A percentile compares a stretch with the other conserved stretches of the same genome.
These are phyloP conservation scores for Chrysanthemum makinoi DNA, from an alignment of 129 eudicot species.

Conservation along the genomic window DNA sequence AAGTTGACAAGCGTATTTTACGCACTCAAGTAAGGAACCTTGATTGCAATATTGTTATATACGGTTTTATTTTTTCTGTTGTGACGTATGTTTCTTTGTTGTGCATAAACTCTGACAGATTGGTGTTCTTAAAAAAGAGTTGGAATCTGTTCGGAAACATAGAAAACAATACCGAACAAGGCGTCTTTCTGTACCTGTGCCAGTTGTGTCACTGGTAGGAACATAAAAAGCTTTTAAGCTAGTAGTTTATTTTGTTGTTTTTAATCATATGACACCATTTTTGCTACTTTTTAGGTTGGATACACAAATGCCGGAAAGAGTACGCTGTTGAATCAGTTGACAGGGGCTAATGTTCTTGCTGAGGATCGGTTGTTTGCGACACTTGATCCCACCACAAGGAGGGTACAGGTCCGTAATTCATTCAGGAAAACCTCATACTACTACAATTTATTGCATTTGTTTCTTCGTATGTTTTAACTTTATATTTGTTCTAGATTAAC, in stretches of 20 bases:
- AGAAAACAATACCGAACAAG: conserved; percentile 85
- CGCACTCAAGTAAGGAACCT: conserved; percentile 74
- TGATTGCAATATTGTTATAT: conserved; percentile 8
- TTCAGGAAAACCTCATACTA: not conserved
- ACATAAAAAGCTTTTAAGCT: not conserved
- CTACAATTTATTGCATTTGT: not conserved
- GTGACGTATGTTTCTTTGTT: conserved; percentile 2
- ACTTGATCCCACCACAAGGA: conserved; percentile 96
- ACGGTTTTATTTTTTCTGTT: too few relatives aligned
- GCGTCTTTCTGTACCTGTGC: conserved; percentile 76
- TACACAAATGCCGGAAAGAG: conserved; percentile 99
- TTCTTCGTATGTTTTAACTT: not conserved
- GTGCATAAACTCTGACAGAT: conserved; percentile 41
- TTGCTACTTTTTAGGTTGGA: conserved; percentile 57
- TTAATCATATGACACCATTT: conserved; percentile 1
- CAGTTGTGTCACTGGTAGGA: conserved; percentile 89
- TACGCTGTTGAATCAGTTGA: conserved; percentile 73
- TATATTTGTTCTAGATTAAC: conserved; percentile 6
- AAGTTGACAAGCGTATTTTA: conserved; percentile 95
- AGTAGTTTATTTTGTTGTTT: not conserved
- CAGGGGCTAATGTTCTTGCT: conserved; percentile 97
- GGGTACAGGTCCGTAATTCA: conserved; percentile 70
- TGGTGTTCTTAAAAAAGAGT: conserved; percentile 78
- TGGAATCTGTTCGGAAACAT: conserved; percentile 88
- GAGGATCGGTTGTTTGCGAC: conserved; percentile 94